A percentile compares a stretch with the other conserved stretches of the same genome.
Evolutionary conservation across 345 rosid species (phyloP).

Genomic region (Lepidium aucheri): DNA sequence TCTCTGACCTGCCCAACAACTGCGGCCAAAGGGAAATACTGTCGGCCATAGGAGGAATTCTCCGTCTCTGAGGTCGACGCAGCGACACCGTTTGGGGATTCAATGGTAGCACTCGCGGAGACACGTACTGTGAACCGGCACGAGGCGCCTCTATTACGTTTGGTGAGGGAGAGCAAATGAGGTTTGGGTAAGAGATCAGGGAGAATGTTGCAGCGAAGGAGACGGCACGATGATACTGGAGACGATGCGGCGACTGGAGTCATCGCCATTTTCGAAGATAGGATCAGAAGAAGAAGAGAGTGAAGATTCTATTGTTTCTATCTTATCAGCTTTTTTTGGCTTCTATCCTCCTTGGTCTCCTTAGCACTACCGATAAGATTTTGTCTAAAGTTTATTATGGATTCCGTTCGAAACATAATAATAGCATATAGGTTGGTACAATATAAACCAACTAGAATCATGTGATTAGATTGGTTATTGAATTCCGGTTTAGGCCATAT

Average conservation of each 20-base stretch:
- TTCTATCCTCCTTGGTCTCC: slow-evolving; percentile 12
- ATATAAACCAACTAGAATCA: too few species aligned
- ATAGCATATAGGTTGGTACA: too few species aligned
- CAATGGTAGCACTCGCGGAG: slow-evolving; percentile 23
- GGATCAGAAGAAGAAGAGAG: slow-evolving; percentile 3
- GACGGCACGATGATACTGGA: slow-evolving; percentile 8
- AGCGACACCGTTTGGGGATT: slow-evolving; percentile 52
- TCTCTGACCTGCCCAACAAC: slow-evolving; percentile 79
- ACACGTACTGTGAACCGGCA: slow-evolving; percentile 25
- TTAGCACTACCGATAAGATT: too few species aligned
- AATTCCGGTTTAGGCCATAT: too few species aligned
- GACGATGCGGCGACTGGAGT: slow-evolving; percentile 18
- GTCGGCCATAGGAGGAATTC: slow-evolving; percentile 49
- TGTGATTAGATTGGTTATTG: too few species aligned
- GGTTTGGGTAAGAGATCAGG: slow-evolving; percentile 12
- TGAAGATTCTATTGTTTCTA: neutral
- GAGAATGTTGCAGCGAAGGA: slow-evolving; percentile 1
- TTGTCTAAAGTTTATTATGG: too few species aligned
- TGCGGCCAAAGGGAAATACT: slow-evolving; percentile 83
- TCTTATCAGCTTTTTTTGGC: slow-evolving; percentile 17
- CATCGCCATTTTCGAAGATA: slow-evolving; percentile 23
- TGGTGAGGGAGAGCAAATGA: slow-evolving; percentile 20
- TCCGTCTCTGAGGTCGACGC: slow-evolving; percentile 20
- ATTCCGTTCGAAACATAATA: too few species aligned
- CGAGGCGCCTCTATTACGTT: slow-evolving; percentile 6